Conservation (phyloP, 306 rosid species). For the Sicyos edulis region DNA sequence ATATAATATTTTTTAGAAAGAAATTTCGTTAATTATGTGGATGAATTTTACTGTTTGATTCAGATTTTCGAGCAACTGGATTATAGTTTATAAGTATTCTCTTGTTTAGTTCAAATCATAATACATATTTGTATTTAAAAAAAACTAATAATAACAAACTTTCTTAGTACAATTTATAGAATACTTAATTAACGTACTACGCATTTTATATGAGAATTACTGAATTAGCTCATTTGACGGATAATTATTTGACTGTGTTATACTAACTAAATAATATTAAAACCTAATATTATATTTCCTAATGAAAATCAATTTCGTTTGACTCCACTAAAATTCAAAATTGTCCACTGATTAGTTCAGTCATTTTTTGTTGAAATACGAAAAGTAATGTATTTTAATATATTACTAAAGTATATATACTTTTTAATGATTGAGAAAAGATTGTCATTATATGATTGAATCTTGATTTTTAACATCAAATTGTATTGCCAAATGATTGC, state of each 20-base stretch:
- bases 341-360: neutral
- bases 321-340: neutral
- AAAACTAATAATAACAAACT: no score
- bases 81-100: no score
- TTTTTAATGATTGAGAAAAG: neutral
- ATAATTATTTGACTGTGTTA: neutral
- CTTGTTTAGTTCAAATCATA: no score
- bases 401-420: neutral
- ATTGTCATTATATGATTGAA: neutral
- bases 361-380: neutral
- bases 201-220: no score
- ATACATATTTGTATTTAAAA: no score
- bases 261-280: neutral
- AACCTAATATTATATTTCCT: neutral
- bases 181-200: no score
- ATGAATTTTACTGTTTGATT: no score
- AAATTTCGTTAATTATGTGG: no score
- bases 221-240: neutral
- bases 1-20: no score
- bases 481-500: neutral
- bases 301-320: neutral
- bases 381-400: neutral
- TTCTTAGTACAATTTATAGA: no score
- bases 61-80: no score
- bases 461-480: neutral